phyloP scores from a whole-genome alignment of 768 basidiomycete species.

The Suillus occidentalis region DNA sequence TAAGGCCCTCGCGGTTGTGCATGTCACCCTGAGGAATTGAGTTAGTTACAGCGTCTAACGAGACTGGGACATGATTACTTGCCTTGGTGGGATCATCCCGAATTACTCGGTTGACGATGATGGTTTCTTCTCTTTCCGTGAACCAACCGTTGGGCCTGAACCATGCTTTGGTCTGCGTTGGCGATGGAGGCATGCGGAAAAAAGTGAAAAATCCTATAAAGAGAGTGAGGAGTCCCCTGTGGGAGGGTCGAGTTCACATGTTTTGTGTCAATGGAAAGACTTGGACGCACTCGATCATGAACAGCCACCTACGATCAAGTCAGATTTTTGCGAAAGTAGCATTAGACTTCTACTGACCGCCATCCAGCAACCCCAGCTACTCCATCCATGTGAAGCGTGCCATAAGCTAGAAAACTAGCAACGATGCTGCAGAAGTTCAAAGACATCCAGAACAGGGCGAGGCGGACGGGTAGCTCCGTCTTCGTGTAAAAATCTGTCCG shows the following conservation, averaged over 20 bases:
- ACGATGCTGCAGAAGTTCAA: conserved; percentile 46
- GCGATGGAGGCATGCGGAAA: conserved; percentile 60
- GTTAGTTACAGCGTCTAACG: not conserved
- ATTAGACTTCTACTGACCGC: conserved; percentile 32
- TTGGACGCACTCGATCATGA: conserved; percentile 47
- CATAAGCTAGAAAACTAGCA: conserved; percentile 57
- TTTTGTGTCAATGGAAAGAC: conserved; percentile 40
- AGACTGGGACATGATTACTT: conserved; percentile 19
- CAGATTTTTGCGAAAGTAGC: not conserved
- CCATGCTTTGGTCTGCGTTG: conserved; percentile 58
- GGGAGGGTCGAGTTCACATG: conserved; percentile 34
- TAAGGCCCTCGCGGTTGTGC: conserved; percentile 68
- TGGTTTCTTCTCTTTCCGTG: conserved; percentile 58
- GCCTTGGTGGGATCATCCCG: conserved; percentile 65
- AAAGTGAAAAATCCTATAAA: conserved; percentile 53
- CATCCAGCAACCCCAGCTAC: conserved; percentile 52
- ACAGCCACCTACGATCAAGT: conserved; percentile 46
- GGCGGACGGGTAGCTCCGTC: conserved; percentile 54
- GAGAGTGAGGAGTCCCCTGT: conserved; percentile 49
- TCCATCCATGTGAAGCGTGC: conserved; percentile 61
- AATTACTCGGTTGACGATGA: conserved; percentile 59
- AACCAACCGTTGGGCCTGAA: conserved; percentile 66
- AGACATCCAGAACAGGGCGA: conserved; percentile 58
- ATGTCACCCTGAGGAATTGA: conserved; percentile 48
- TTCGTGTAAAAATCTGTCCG: conserved; percentile 52